Evolutionary conservation across 768 basidiomycete species (phyloP), one percentile per base, ranked within the genome.

Genomic region (Leucosporidium yakuticum): DNA sequence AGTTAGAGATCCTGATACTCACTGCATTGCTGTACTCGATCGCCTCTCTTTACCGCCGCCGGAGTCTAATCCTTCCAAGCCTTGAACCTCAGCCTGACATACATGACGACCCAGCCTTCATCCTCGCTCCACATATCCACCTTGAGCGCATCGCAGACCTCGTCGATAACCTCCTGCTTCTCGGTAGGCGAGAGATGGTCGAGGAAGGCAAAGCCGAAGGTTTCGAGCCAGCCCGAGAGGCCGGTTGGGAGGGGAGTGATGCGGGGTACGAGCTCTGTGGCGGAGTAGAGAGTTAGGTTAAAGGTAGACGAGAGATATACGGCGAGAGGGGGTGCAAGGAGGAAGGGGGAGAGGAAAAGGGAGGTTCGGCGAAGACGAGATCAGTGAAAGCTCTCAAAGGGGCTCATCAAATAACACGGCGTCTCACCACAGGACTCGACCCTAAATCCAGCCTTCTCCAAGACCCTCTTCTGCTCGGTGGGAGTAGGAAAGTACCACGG

Each of bases 401-500:
- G 1, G 31, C 23, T 17, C 1, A 5, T 8, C 47, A 44, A 32
- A 47, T 29, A 51, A n/a, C n/a, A n/a, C n/a, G 29, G 4, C 31
- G 11, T 44, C n/a, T 39, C 14, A 69, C 71, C 71, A n/a, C 64
- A 83, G 59, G 81, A 81, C 25, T 80, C 79, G 15, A 85, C 81
- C 62, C 83, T 77, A 69, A 89, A 88, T n/a, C 84, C 84, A 15
- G 83, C 82, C 17, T 77, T 77, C 59, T 82, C 80, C 15, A 89
- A 80, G 29, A 88, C 86, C 77, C 81, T 80, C 56, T 77, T 79
- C 77, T 92, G 91, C 67, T 88, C 85, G 34, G 84, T 82, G 17
- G 82, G 81, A 0, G 86, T 86, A 6, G 91, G 91, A 76, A 90
- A 91, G 79, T 85, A 90, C 89, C 89, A 92, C 0, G 91, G 91